Conservation (phyloP, 1,284 basidiomycete genomes). For the Sphaerobolus stellatus region DNA sequence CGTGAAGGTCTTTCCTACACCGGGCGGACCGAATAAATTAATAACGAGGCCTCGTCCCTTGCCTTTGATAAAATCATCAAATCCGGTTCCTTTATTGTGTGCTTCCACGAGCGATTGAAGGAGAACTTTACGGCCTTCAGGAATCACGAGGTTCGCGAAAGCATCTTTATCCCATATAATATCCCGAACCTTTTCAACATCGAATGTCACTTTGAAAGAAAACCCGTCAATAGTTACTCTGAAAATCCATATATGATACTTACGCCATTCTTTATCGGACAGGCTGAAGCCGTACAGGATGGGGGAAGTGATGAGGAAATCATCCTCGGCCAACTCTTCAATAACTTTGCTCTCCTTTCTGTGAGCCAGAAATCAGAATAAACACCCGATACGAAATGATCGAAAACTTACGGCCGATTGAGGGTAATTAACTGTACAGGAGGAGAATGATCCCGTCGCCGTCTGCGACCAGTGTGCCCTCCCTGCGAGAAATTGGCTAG, state of each 20-base stretch:
- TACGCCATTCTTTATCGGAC: constrained; percentile 57
- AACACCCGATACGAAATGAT: too few species aligned
- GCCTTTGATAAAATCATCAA: constrained; percentile 62
- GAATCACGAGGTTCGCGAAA: constrained; percentile 57
- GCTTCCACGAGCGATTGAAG: constrained; percentile 58
- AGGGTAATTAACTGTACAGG: too few species aligned
- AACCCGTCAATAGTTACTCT: too few species aligned
- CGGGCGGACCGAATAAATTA: constrained; percentile 61
- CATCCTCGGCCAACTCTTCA: constrained; percentile 46
- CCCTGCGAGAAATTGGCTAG: too few species aligned
- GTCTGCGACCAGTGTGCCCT: too few species aligned
- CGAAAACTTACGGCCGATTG: too few species aligned
- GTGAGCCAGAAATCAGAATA: too few species aligned
- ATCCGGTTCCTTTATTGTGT: constrained; percentile 51
- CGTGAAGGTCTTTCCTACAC: constrained; percentile 51
- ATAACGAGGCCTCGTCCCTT: constrained; percentile 62
- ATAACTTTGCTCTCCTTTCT: too few species aligned
- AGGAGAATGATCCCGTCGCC: too few species aligned
- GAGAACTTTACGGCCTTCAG: constrained; percentile 49
- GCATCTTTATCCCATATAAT: constrained; percentile 59
- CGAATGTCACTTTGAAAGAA: constrained; percentile 49
- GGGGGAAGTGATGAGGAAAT: constrained; percentile 54
- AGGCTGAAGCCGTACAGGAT: constrained; percentile 60
- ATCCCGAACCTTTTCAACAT: constrained; percentile 47
- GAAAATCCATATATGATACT: too few species aligned